Conservation (phyloP, 2,329 filamentous ascomycete genomes). For the Aspergillus nomiae region DNA sequence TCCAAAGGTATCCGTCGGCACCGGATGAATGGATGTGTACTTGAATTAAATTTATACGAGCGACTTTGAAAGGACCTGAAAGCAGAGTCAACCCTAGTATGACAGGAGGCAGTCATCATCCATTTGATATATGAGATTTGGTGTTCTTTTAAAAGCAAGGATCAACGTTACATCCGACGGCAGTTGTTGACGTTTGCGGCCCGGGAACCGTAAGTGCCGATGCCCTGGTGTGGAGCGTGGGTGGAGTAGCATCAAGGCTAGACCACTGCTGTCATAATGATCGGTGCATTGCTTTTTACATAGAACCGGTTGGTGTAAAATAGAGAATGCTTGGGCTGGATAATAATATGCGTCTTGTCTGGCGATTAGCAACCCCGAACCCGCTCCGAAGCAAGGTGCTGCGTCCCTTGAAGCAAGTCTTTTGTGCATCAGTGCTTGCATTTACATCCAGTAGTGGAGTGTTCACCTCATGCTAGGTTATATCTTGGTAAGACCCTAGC, state of each 20-base stretch:
- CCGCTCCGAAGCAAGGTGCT: not conserved
- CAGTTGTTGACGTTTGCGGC: not conserved
- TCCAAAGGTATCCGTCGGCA: no score
- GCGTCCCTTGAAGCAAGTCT: not conserved
- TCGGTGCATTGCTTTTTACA: not conserved
- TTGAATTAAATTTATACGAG: not conserved
- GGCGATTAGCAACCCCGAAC: no score
- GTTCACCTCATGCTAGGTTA: no score
- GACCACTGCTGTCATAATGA: not conserved
- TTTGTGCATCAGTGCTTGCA: not conserved
- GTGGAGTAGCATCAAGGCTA: not conserved
- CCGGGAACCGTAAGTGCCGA: not conserved
- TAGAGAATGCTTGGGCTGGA: not conserved
- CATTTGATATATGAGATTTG: not conserved
- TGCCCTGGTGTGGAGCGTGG: not conserved
- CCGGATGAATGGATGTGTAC: not conserved
- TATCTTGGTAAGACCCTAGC: no score
- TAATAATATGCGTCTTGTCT: not conserved
- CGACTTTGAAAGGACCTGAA: not conserved
- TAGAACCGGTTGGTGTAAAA: not conserved
- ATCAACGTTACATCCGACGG: not conserved
- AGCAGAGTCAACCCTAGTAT: not conserved
- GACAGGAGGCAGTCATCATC: not conserved
- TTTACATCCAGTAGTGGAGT: no score
- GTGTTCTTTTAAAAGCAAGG: not conserved